phyloP scores from a whole-genome alignment of 768 basidiomycete genomes.

The Cubamyces lactineus region DNA sequence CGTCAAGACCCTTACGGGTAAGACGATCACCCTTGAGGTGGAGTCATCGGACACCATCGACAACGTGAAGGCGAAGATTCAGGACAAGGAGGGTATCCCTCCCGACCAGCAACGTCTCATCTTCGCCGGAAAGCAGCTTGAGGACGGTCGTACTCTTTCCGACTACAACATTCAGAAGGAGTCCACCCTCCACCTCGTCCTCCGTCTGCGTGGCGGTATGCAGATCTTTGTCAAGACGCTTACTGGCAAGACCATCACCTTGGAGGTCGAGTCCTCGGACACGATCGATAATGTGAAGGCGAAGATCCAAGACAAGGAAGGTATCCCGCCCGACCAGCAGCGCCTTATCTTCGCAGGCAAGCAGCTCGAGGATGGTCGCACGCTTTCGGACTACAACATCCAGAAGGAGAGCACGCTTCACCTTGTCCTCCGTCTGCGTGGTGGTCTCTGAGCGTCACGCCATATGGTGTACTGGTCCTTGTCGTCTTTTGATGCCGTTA shows the following conservation, averaged over 20 bases:
- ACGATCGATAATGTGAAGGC: constrained; percentile 38
- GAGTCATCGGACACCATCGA: constrained; percentile 93
- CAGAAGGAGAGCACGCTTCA: constrained; percentile 37
- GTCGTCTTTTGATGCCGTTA: constrained; percentile 10
- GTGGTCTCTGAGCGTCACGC: constrained; percentile 39
- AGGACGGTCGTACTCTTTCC: constrained; percentile 51
- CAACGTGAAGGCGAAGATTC: constrained; percentile 82
- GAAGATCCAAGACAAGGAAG: constrained; percentile 39
- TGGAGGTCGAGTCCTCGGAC: constrained; percentile 50
- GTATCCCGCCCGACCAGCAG: constrained; percentile 37
- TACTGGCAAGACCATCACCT: constrained; percentile 59
- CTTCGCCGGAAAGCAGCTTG: constrained; percentile 75
- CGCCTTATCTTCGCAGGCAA: constrained; percentile 38
- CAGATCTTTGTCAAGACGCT: constrained; percentile 56
- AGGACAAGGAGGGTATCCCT: constrained; percentile 82
- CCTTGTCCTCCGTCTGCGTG: constrained; percentile 52
- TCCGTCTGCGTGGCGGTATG: constrained; percentile 42
- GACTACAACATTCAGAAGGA: constrained; percentile 40
- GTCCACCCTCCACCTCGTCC: constrained; percentile 40
- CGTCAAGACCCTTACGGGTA: constrained; percentile 84
- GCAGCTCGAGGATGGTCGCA: constrained; percentile 38
- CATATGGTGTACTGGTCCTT: background rate
- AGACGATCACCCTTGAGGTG: constrained; percentile 91
- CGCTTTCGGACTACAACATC: constrained; percentile 37
- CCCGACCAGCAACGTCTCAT: constrained; percentile 88